These are phyloP conservation scores for Kuraishia capsulata DNA, from an alignment of 805 yeast genomes.

Conservation along the genomic window DNA sequence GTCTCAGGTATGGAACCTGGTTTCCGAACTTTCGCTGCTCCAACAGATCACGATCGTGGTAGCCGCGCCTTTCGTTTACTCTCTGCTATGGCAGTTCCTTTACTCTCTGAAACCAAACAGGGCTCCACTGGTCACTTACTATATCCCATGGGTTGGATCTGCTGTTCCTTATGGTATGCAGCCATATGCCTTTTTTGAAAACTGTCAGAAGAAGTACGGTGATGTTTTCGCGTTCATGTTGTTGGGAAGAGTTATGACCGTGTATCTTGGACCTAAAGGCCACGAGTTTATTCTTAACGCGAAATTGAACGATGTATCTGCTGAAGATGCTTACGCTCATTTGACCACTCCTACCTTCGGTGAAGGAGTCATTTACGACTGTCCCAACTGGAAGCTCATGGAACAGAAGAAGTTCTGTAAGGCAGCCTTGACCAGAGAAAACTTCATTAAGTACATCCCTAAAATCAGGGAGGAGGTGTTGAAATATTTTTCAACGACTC, in stretches of 20 bases:
- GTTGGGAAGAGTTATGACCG: slow-evolving; percentile 90
- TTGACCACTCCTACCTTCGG: slow-evolving; percentile 99
- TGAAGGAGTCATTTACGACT: slow-evolving; percentile 94
- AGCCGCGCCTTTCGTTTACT: slow-evolving; percentile 54
- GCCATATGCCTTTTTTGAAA: slow-evolving; percentile 83
- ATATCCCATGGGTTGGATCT: slow-evolving; percentile 95
- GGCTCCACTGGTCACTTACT: slow-evolving; percentile 84
- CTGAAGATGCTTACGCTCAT: slow-evolving; percentile 93
- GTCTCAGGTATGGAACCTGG: not conserved
- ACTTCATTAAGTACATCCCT: slow-evolving; percentile 83
- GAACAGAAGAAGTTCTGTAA: slow-evolving; percentile 97
- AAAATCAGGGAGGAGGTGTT: slow-evolving; percentile 70
- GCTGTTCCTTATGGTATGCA: slow-evolving; percentile 85
- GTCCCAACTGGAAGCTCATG: slow-evolving; percentile 90
- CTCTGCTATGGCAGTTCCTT: slow-evolving; percentile 54
- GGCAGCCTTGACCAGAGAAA: slow-evolving; percentile 75
- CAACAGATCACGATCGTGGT: slow-evolving; percentile 24
- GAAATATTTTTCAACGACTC: slow-evolving; percentile 50
- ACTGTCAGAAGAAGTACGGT: slow-evolving; percentile 75
- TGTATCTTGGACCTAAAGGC: slow-evolving; percentile 93
- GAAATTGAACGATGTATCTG: slow-evolving; percentile 80
- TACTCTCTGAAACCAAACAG: slow-evolving; percentile 73
- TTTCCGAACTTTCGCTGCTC: slow-evolving; percentile 5
- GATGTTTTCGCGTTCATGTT: slow-evolving; percentile 87
- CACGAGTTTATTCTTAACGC: slow-evolving; percentile 94